phyloP scores from a whole-genome alignment of 2,329 filamentous ascomycete genomes.

The Colletotrichum filicis region DNA sequence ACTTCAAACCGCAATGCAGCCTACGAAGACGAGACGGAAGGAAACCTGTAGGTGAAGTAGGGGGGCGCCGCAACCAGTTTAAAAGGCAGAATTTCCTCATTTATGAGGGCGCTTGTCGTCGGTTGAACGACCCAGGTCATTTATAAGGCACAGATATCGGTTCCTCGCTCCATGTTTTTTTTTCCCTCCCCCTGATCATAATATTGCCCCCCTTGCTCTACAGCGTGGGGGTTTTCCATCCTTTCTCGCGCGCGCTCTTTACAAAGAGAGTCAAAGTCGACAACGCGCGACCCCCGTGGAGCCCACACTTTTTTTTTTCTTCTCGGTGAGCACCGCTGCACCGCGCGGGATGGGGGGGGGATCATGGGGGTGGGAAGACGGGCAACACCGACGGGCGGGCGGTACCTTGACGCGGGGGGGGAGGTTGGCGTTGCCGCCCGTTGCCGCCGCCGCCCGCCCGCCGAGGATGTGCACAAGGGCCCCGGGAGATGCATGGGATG shows the following conservation, averaged over 20 bases:
- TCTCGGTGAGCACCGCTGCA: not conserved
- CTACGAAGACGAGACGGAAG: not conserved
- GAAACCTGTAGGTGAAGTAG: not conserved
- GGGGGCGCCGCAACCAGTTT: not conserved
- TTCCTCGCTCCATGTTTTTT: not conserved
- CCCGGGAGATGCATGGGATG: slow-evolving; percentile 28
- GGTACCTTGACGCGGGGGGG: not conserved
- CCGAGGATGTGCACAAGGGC: slow-evolving; percentile 24
- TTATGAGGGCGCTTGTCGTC: slow-evolving; percentile 1
- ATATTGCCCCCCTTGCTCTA: not conserved
- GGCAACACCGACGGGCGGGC: not conserved
- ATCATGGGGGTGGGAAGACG: not conserved
- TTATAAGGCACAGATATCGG: too few species aligned
- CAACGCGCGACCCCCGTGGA: not conserved
- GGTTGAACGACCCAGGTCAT: not conserved
- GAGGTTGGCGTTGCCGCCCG: too few species aligned
- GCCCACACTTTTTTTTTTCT: too few species aligned
- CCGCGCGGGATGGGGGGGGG: not conserved
- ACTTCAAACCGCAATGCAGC: not conserved
- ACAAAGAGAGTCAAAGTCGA: not conserved
- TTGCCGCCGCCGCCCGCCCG: not conserved
- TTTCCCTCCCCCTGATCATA: not conserved
- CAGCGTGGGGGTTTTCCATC: slow-evolving; percentile 1
- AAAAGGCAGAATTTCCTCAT: not conserved
- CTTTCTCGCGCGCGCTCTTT: not conserved